Evolutionary conservation across 495 filamentous ascomycete species (phyloP).

Genomic region (Coniosporium apollinis): DNA sequence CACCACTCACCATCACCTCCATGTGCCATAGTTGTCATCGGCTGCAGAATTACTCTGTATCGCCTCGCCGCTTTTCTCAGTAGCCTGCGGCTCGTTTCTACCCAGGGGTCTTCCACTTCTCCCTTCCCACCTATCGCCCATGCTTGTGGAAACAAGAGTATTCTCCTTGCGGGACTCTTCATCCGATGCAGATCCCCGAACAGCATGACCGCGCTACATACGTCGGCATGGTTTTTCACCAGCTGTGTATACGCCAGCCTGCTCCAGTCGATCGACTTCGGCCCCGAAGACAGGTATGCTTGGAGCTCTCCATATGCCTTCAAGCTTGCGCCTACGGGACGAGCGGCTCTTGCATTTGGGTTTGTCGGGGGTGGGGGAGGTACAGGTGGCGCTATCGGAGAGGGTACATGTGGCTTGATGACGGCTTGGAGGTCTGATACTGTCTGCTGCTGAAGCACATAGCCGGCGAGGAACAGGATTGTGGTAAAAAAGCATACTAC

Average conservation of each 20-base stretch:
- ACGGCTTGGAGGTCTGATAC: conserved; percentile 44
- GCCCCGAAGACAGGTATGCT: conserved; percentile 9
- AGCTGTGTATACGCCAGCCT: conserved; percentile 29
- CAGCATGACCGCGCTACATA: conserved; percentile 31
- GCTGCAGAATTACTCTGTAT: conserved; percentile 27
- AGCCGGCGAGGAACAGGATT: conserved; percentile 53
- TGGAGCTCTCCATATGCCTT: no score
- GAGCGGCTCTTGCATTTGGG: no score
- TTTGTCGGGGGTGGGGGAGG: conserved; percentile 1
- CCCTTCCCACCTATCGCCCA: conserved; percentile 20
- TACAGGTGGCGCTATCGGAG: no score
- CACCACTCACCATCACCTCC: conserved; percentile 12
- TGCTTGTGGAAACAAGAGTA: conserved; percentile 28
- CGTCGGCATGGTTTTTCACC: conserved; percentile 22
- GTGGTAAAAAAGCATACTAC: conserved; percentile 40
- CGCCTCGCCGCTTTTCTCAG: conserved; percentile 25
- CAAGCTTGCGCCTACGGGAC: no score
- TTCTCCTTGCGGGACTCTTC: conserved; percentile 25
- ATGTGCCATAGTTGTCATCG: conserved; percentile 20
- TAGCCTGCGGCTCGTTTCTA: conserved; percentile 25
- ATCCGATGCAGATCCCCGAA: conserved; percentile 26
- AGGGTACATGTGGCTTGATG: conserved; percentile 29
- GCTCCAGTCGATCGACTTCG: conserved; percentile 17
- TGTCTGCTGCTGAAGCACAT: conserved; percentile 53
- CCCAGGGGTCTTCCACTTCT: conserved; percentile 13